Conservation (phyloP, 805 yeast species). For the Zygoascus ofunaensis region DNA sequence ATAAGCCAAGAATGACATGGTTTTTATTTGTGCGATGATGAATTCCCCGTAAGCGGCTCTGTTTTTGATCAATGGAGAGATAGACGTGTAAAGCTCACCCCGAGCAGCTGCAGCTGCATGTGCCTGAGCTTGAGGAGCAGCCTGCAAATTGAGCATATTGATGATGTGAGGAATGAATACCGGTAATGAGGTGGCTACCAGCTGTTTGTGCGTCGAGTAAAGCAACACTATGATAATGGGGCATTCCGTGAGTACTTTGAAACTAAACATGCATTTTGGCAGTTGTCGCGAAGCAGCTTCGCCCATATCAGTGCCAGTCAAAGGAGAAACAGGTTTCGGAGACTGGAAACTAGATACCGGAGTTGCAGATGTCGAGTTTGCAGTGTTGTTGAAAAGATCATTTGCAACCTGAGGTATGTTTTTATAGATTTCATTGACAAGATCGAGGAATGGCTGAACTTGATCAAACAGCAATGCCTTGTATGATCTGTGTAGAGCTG, state of each 20-base stretch:
- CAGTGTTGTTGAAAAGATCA: slow-evolving; percentile 46
- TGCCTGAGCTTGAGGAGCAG: slow-evolving; percentile 67
- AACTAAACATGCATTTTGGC: slow-evolving; percentile 64
- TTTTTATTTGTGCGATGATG: slow-evolving; percentile 87
- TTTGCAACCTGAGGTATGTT: slow-evolving; percentile 70
- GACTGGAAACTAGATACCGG: slow-evolving; percentile 26
- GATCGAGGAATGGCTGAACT: slow-evolving; percentile 69
- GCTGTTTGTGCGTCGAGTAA: slow-evolving; percentile 74
- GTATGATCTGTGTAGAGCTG: slow-evolving; percentile 78
- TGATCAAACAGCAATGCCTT: slow-evolving; percentile 56
- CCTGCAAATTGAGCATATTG: slow-evolving; percentile 64
- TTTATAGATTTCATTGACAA: slow-evolving; percentile 66
- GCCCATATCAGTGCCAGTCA: slow-evolving; percentile 32
- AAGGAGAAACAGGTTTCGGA: slow-evolving; percentile 35
- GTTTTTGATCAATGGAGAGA: slow-evolving; percentile 66
- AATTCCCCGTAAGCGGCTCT: slow-evolving; percentile 80
- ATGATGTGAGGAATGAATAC: slow-evolving; percentile 75
- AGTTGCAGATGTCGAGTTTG: slow-evolving; percentile 15
- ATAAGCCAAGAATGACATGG: slow-evolving; percentile 90
- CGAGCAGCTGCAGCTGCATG: slow-evolving; percentile 42
- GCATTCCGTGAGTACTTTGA: slow-evolving; percentile 89
- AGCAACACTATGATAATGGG: slow-evolving; percentile 94
- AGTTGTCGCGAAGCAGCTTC: slow-evolving; percentile 42
- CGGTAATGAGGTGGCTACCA: slow-evolving; percentile 64
- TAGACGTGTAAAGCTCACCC: slow-evolving; percentile 55